phyloP scores from a whole-genome alignment of 2,329 filamentous ascomycete genomes.

The Botryotinia globosa region DNA sequence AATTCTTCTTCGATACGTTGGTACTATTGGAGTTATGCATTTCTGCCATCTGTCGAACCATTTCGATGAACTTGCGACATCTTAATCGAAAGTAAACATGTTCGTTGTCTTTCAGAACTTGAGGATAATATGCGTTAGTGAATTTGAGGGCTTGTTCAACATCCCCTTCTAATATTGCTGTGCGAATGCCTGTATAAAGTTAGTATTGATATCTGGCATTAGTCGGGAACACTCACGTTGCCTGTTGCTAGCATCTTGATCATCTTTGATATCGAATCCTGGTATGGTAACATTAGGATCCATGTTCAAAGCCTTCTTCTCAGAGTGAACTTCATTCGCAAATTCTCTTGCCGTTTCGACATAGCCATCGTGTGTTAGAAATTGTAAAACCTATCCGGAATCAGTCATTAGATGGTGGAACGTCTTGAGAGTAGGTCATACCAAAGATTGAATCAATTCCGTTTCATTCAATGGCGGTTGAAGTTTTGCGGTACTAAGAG shows the following conservation, averaged over 20 bases:
- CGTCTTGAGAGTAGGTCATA: slow-evolving; percentile 41
- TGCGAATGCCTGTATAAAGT: slow-evolving; percentile 66
- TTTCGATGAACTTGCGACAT: slow-evolving; percentile 92
- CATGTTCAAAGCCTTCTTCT: slow-evolving; percentile 67
- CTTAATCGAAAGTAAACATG: slow-evolving; percentile 84
- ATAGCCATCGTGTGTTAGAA: slow-evolving; percentile 91
- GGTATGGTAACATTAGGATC: slow-evolving; percentile 52
- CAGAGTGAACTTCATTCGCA: slow-evolving; percentile 71
- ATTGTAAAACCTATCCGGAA: slow-evolving; percentile 64
- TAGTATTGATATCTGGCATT: slow-evolving; percentile 1
- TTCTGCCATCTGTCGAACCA: slow-evolving; percentile 76
- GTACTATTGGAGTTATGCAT: slow-evolving; percentile 42
- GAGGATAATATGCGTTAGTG: slow-evolving; percentile 74
- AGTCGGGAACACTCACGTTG: slow-evolving; percentile 61
- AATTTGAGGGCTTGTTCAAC: slow-evolving; percentile 86
- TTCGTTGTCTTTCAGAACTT: slow-evolving; percentile 74
- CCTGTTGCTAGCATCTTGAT: slow-evolving; percentile 80
- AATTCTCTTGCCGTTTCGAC: slow-evolving; percentile 90
- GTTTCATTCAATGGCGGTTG: slow-evolving; percentile 68
- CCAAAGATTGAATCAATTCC: slow-evolving; percentile 75
- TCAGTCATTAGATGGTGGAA: slow-evolving; percentile 11
- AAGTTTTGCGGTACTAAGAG: slow-evolving; percentile 43
- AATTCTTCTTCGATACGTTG: slow-evolving; percentile 39
- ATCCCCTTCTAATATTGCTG: slow-evolving; percentile 85
- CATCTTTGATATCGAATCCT: slow-evolving; percentile 69